These are phyloP conservation scores for Agarophyton chilense DNA, from an alignment of 23 red algal species.

Conservation along the genomic window DNA sequence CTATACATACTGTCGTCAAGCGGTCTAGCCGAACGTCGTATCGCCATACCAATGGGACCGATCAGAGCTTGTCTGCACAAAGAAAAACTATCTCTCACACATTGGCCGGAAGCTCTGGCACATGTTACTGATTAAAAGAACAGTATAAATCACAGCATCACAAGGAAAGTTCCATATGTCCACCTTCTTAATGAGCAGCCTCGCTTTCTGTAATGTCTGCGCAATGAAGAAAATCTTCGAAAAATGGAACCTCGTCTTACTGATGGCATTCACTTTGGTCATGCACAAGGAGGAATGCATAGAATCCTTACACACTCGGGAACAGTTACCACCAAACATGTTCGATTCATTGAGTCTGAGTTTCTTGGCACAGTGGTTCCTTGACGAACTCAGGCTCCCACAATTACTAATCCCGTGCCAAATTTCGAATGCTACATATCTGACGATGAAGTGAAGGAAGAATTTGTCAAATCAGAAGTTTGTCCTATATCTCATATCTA, in stretches of 20 bases:
- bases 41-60: neutral
- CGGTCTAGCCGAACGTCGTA: conserved; percentile 31
- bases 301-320: conserved; percentile 10
- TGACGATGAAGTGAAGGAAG: neutral
- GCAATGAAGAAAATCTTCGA: neutral
- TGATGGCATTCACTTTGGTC: conserved; percentile 21
- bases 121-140: conserved; percentile 7
- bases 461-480: neutral
- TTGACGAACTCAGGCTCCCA: neutral
- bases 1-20: conserved; percentile 28
- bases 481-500: too few species aligned
- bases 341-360: conserved; percentile 23
- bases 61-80: conserved; percentile 9
- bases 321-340: conserved; percentile 29
- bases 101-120: conserved; percentile 24
- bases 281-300: conserved; percentile 37
- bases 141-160: neutral
- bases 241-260: neutral
- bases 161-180: neutral
- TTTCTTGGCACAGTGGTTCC: conserved; percentile 27
- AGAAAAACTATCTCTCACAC: neutral
- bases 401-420: neutral
- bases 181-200: neutral
- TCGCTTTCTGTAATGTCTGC: neutral
- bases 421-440: neutral